A percentile compares a stretch with the other conserved stretches of the same genome.
phyloP scores from a whole-genome alignment of 1,139 yeast genomes.

The Yamadazyma mexicana region DNA sequence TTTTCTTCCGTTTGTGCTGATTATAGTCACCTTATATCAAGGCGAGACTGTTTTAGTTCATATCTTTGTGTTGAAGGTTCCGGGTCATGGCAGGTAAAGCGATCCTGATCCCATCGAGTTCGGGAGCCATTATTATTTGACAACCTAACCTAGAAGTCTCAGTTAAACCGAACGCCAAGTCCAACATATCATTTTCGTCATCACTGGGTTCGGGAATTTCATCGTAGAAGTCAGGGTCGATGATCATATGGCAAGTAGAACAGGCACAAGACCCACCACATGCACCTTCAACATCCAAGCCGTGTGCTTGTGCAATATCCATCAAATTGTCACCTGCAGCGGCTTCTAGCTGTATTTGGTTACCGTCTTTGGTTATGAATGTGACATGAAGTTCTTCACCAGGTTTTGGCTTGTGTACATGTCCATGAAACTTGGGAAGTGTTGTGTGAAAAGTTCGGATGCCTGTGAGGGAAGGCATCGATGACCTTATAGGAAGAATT shows the following conservation, averaged over 20 bases:
- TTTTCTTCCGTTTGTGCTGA: no score
- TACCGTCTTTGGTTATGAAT: conserved; percentile 89
- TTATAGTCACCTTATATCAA: no score
- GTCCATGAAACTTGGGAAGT: conserved; percentile 59
- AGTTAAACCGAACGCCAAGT: conserved; percentile 93
- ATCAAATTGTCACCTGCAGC: conserved; percentile 89
- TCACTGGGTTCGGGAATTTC: conserved; percentile 92
- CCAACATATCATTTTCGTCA: conserved; percentile 98
- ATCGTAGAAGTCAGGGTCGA: conserved; percentile 93
- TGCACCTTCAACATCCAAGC: conserved; percentile 96
- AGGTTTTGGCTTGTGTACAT: conserved; percentile 82
- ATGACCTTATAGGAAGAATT: background rate
- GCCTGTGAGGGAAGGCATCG: background rate
- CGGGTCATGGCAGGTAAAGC: conserved; percentile 98
- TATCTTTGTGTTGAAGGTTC: conserved; percentile 79
- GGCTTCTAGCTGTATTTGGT: conserved; percentile 76
- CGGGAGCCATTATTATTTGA: conserved; percentile 86
- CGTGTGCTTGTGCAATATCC: conserved; percentile 93
- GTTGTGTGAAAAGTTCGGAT: conserved; percentile 22
- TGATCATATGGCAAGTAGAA: conserved; percentile 94
- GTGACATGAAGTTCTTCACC: conserved; percentile 93
- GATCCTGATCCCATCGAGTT: conserved; percentile 89
- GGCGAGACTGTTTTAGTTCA: conserved; percentile 32
- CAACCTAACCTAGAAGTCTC: conserved; percentile 97
- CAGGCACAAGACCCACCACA: conserved; percentile 99